A percentile compares a stretch with the other conserved stretches of the same genome.
Conservation (phyloP, 1,139 yeast species). For the Protomyces arabidopsidicola region DNA sequence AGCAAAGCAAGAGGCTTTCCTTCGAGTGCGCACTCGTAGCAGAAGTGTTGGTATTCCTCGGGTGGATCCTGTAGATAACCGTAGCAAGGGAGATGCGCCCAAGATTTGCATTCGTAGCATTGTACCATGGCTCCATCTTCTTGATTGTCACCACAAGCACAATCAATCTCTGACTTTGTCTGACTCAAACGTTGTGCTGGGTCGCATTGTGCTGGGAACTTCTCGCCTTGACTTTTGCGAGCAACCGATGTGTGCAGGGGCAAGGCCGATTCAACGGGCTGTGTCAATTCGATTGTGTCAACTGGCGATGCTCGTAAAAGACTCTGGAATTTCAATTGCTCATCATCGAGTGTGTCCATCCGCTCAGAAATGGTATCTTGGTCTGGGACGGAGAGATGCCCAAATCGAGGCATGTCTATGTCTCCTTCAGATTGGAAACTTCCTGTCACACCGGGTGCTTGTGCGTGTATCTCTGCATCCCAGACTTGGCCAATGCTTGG, state of each 20-base stretch:
- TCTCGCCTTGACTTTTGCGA: neutral
- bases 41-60: neutral
- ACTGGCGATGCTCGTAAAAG: neutral
- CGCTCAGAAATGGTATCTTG: neutral
- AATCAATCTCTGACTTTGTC: neutral
- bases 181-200: neutral
- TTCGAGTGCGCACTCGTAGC: neutral
- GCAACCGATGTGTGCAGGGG: neutral
- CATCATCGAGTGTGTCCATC: neutral
- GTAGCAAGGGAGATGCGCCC: slow-evolving; percentile 62
- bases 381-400: too few species aligned
- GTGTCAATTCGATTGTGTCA: neutral
- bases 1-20: neutral
- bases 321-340: neutral
- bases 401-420: too few species aligned
- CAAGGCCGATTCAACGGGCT: neutral
- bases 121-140: slow-evolving; percentile 77
- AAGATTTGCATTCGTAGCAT: slow-evolving; percentile 87
- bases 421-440: too few species aligned
- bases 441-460: neutral
- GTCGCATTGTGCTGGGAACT: neutral
- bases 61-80: neutral
- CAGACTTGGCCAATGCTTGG: neutral
- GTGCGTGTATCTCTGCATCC: slow-evolving; percentile 21
- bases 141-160: slow-evolving; percentile 41